Evolutionary conservation across 1,284 basidiomycete species (phyloP).

Genomic region (Cutaneotrichosporon curvatum): DNA sequence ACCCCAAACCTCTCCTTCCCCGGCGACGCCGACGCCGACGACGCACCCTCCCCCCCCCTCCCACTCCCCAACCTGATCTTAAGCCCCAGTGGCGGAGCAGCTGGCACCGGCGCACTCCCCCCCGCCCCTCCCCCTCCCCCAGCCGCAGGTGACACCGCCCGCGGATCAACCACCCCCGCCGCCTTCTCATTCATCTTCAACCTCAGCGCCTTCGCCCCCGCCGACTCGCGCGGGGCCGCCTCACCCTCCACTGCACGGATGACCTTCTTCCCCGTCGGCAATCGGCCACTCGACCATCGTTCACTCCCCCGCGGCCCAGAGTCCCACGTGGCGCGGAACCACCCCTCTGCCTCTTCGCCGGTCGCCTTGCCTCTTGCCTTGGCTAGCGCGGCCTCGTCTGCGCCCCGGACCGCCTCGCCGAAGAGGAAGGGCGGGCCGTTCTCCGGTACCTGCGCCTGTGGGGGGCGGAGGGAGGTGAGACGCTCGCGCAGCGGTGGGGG

Average conservation of each 20-base stretch:
- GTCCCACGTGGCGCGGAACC: constrained; percentile 36
- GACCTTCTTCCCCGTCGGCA: constrained; percentile 37
- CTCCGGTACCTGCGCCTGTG: constrained; percentile 17
- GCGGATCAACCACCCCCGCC: neutral
- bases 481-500: constrained; percentile 34
- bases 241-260: constrained; percentile 26
- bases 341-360: constrained; percentile 19
- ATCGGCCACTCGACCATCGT: constrained; percentile 22
- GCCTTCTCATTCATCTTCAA: constrained; percentile 12
- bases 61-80: no score
- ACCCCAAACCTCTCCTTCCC: no score
- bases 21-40: no score
- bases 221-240: constrained; percentile 18
- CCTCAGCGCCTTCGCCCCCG: constrained; percentile 10
- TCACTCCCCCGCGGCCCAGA: constrained; percentile 28
- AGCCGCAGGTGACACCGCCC: neutral
- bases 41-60: no score
- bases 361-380: constrained; percentile 31
- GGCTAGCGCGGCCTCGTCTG: constrained; percentile 26
- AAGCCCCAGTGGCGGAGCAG: no score
- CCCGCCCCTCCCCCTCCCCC: no score
- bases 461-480: constrained; percentile 36
- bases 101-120: no score
- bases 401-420: constrained; percentile 31
- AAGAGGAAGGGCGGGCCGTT: constrained; percentile 25